Conservation (phyloP, 176 grass and related monocot species). For the Saccharum officinarum region DNA sequence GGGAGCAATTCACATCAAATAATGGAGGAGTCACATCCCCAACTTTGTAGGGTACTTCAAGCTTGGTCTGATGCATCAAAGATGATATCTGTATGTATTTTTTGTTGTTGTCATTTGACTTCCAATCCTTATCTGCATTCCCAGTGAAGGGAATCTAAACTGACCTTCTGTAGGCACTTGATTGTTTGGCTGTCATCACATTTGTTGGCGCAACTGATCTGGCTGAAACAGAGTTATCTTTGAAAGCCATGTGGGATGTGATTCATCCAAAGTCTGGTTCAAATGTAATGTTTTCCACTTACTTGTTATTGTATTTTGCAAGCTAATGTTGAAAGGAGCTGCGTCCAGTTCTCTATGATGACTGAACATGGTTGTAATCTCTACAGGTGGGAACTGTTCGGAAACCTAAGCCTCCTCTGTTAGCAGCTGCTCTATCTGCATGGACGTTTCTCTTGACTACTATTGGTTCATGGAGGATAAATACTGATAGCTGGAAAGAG, state of each 20-base stretch:
- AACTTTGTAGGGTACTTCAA: conserved; percentile 58
- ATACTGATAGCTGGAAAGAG: conserved; percentile 95
- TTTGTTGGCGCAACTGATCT: conserved; percentile 78
- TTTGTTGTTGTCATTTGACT: conserved; percentile 6
- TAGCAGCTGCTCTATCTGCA: conserved; percentile 80
- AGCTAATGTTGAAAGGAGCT: neutral
- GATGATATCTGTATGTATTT: conserved; percentile 56
- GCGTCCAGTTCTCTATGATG: conserved; percentile 1
- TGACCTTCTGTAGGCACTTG: conserved; percentile 52
- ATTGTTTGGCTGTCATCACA: conserved; percentile 73
- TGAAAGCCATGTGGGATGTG: conserved; percentile 85
- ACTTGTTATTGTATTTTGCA: neutral
- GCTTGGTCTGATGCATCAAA: conserved; percentile 56
- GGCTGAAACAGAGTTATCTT: conserved; percentile 63
- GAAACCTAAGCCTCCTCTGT: conserved; percentile 59
- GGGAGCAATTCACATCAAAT: conserved; percentile 58
- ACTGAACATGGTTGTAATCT: conserved; percentile 6
- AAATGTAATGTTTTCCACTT: conserved; percentile 53
- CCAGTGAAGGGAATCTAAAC: neutral
- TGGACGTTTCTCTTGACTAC: conserved; percentile 96
- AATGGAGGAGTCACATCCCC: conserved; percentile 67
- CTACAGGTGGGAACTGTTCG: conserved; percentile 74
- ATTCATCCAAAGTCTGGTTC: conserved; percentile 88
- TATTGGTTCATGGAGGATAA: conserved; percentile 79
- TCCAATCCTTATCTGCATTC: neutral